Evolutionary conservation across 768 basidiomycete genomes (phyloP).

Genomic region (Tricholoma sp.): DNA sequence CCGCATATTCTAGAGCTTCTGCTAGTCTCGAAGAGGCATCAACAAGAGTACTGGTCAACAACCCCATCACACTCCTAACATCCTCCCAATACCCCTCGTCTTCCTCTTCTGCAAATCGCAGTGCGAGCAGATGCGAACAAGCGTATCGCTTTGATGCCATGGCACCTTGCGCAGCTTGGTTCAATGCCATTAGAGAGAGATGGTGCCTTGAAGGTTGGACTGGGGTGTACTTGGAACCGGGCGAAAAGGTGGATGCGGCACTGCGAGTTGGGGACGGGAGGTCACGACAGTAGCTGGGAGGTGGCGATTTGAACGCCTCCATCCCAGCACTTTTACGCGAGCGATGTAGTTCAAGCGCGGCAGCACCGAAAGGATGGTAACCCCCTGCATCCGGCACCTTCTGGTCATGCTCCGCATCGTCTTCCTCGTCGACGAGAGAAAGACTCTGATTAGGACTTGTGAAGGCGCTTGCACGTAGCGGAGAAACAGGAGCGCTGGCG

Average conservation of each 20-base stretch:
- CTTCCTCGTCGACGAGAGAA: conserved; percentile 27
- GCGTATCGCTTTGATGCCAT: conserved; percentile 71
- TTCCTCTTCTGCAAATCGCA: conserved; percentile 67
- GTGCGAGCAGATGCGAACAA: conserved; percentile 72
- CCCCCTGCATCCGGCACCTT: conserved; percentile 12
- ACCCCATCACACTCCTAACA: conserved; percentile 65
- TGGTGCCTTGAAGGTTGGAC: conserved; percentile 60
- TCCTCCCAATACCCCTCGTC: conserved; percentile 85
- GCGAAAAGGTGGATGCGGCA: conserved; percentile 28
- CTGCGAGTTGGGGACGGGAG: conserved; percentile 20
- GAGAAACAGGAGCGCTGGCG: conserved; percentile 36
- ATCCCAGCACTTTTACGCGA: conserved; percentile 45
- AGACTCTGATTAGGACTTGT: conserved; percentile 9
- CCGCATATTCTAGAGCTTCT: conserved; percentile 58
- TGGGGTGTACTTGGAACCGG: conserved; percentile 59
- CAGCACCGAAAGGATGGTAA: conserved; percentile 47
- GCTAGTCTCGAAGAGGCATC: conserved; percentile 60
- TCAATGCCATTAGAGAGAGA: conserved; percentile 59
- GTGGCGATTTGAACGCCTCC: conserved; percentile 40
- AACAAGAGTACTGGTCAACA: conserved; percentile 61
- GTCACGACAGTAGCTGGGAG: conserved; percentile 27
- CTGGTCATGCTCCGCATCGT: conserved; percentile 15
- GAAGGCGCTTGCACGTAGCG: conserved; percentile 7
- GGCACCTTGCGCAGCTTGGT: conserved; percentile 58
- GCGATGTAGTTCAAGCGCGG: conserved; percentile 58